Evolutionary conservation across 306 rosid genomes (phyloP).

Genomic region (Glycine latifolia): DNA sequence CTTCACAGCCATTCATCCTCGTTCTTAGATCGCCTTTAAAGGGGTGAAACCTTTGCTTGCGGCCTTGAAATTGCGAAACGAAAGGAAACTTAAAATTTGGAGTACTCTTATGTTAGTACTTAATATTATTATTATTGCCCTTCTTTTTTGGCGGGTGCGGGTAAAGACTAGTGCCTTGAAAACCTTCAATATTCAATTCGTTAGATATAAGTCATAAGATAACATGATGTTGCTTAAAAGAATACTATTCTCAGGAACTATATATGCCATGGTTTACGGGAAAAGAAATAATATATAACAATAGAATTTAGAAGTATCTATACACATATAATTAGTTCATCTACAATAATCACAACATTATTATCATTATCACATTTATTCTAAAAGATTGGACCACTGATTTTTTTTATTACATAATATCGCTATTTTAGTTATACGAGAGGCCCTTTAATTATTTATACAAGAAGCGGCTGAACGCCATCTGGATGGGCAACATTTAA

Average conservation of each 20-base stretch:
- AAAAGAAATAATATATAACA: conserved; percentile 2
- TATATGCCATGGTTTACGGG: neutral
- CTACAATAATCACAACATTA: neutral
- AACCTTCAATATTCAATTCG: neutral
- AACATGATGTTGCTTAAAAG: conserved; percentile 23
- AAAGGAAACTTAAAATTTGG: neutral
- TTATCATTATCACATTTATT: neutral
- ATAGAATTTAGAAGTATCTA: neutral
- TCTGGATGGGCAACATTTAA: neutral
- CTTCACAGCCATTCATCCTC: conserved; percentile 39
- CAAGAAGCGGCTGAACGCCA: neutral
- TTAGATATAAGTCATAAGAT: neutral
- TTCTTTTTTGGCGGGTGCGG: too few species aligned
- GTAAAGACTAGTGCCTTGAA: conserved; percentile 5
- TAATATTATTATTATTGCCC: neutral
- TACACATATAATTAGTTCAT: neutral
- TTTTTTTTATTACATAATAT: neutral
- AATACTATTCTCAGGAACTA: neutral
- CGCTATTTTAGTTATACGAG: too few species aligned
- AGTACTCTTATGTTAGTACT: neutral
- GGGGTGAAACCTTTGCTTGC: conserved; percentile 34
- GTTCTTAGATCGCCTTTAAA: neutral
- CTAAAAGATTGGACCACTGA: conserved; percentile 2
- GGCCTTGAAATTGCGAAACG: neutral
- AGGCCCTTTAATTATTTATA: conserved; percentile 27